Percentiles rank a stretch among this genome's conserved stretches.
Conservation (phyloP, 257 asterid genomes). For the Solanum bulbocastanum region DNA sequence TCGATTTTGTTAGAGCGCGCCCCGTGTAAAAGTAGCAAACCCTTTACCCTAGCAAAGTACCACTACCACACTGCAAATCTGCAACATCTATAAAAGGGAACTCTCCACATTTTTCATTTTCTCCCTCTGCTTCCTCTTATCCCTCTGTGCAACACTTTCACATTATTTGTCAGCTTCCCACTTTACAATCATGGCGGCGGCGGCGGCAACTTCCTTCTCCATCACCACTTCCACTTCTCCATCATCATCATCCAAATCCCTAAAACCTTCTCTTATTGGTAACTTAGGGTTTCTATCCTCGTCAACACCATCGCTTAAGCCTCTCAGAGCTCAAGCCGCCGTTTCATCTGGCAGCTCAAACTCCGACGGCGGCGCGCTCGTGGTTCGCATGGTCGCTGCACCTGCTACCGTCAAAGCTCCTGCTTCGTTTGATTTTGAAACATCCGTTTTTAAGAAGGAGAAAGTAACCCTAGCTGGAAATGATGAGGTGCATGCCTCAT, state of each 20-base stretch:
- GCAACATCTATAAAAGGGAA: background rate
- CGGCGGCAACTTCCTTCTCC: conserved; percentile 26
- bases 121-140: background rate
- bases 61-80: background rate
- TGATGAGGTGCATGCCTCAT: conserved; percentile 46
- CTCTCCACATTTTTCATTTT: background rate
- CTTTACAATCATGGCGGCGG: conserved; percentile 50
- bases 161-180: background rate
- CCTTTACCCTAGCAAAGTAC: background rate
- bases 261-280: conserved; percentile 9
- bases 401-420: conserved; percentile 32
- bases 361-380: conserved; percentile 39
- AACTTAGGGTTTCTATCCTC: conserved; percentile 52
- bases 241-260: conserved; percentile 10
- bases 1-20: background rate
- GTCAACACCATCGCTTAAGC: conserved; percentile 38
- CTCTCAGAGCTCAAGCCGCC: conserved; percentile 25
- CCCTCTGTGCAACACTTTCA: background rate
- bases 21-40: background rate
- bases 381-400: conserved; percentile 53
- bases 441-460: conserved; percentile 76
- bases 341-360: background rate
- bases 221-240: conserved; percentile 17
- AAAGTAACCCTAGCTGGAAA: conserved; percentile 72
- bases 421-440: conserved; percentile 57